Evolutionary conservation across 768 basidiomycete species (phyloP), one percentile per base, ranked within the genome.

Genomic region (Tephrocybe rancida): DNA sequence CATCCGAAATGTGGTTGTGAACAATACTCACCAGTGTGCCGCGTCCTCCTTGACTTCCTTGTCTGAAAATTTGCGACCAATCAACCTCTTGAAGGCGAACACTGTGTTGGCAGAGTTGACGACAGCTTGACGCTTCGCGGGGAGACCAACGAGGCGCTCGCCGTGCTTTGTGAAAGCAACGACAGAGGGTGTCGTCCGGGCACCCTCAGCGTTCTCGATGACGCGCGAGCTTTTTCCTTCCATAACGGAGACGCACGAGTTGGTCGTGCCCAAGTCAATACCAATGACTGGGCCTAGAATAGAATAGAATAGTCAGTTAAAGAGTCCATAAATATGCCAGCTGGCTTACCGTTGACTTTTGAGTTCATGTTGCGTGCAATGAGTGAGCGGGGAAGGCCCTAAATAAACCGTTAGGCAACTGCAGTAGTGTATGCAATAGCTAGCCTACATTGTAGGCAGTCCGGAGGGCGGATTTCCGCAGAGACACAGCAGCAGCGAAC

Each of bases 121-220:
- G 43, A 97, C 92, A 1, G 94, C 95, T 71, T 98, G 96, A 44
- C 95, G 92, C 74, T 98, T 95, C 10, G 96, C 97, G 21, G 96
- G 95, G 38, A 97, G 84, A 72, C 96, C 96, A 55, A 97, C 88
- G 27, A 98, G 81, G 54, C 96, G 93, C 70, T 99, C 97, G 52
- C 93, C 94, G 64, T 98, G 95, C 72, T 98, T 97, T 50, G 97
- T 94, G 82, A 99, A 99, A 34, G 96, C 96, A 61, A 98, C 93
- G 51, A 98, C 94, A 34, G 97, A 99, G 2, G 97, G 97, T 14
- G 97, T 99, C 58, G 97, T 98, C 61, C 97, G 87, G 52, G 90
- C 91, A 78, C 97, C 96, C 78, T 98, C 96, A 5, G 95, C 78
- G 78, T 98, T 98, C 76, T 98, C 97, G 61, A 99, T 89, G 59